These are phyloP conservation scores for Irineochytrium annulatum DNA, from an alignment of 192 early-diverging fungal genomes.

Conservation along the genomic window DNA sequence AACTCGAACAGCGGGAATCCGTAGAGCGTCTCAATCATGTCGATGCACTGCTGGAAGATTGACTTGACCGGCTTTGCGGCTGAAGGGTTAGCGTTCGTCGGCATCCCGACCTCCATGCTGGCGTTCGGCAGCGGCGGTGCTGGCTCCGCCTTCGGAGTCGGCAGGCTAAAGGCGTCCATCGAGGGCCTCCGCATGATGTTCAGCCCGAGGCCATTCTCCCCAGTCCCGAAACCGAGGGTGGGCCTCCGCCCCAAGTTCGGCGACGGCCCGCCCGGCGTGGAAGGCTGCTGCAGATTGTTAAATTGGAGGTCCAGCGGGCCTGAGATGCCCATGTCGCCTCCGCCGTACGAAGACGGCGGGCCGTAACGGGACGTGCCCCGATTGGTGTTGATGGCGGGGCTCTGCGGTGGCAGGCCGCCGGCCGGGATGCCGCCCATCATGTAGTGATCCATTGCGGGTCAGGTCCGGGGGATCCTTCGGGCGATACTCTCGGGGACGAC, in stretches of 20 bases:
- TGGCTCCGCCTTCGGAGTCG: neutral
- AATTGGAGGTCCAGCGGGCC: neutral
- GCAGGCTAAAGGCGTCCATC: neutral
- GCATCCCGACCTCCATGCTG: neutral
- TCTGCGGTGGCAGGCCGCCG: neutral
- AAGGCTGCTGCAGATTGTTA: too few species aligned
- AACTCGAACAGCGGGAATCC: constrained; percentile 47
- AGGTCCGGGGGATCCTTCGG: too few species aligned
- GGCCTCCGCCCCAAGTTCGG: neutral
- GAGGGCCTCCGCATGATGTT: neutral
- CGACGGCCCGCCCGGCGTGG: constrained; percentile 2
- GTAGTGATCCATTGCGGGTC: neutral
- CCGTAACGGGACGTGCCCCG: neutral
- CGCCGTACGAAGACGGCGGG: neutral
- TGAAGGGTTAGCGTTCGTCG: neutral
- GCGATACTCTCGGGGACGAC: too few species aligned
- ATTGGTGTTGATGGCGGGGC: neutral
- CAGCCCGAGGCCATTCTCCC: neutral
- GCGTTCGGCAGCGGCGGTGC: neutral
- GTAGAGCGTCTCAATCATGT: constrained; percentile 48
- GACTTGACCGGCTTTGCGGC: constrained; percentile 20
- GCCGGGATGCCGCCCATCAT: neutral
- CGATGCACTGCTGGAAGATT: constrained; percentile 43
- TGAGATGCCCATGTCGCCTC: constrained; percentile 2
- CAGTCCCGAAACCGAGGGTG: neutral